Percentiles rank a stretch among this genome's conserved stretches.
phyloP scores from a whole-genome alignment of 176 grass and related monocot genomes.

The Triticum aestivum region DNA sequence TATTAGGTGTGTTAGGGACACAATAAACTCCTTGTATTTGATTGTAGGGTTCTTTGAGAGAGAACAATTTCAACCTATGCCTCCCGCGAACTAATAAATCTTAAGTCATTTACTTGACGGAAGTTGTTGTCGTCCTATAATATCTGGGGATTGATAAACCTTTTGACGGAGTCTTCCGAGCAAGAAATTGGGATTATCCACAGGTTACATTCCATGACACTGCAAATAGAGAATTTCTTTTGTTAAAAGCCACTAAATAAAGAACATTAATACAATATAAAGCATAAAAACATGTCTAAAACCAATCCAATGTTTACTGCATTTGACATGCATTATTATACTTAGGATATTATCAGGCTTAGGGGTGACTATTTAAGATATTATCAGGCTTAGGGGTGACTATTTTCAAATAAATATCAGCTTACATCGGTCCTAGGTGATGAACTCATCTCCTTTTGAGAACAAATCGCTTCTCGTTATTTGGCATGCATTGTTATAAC shows the following conservation, averaged over 20 bases:
- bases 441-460: background rate
- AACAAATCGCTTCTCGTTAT: background rate
- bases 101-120: no score
- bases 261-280: constrained; percentile 8
- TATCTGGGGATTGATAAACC: no score
- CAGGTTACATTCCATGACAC: constrained; percentile 98
- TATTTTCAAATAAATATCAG: background rate
- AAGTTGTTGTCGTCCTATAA: no score
- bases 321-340: constrained; percentile 22
- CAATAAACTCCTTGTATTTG: no score
- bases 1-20: no score
- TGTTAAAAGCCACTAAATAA: constrained; percentile 27
- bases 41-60: no score
- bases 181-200: constrained; percentile 91
- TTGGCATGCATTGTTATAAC: background rate
- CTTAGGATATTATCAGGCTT: no score
- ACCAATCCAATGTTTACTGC: background rate
- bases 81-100: no score
- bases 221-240: constrained; percentile 38
- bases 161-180: constrained; percentile 71
- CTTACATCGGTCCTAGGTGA: background rate
- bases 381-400: background rate
- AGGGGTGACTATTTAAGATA: background rate
- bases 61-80: no score
- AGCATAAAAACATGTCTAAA: constrained; percentile 1